A percentile compares a stretch with the other conserved stretches of the same genome.
Evolutionary conservation across 1,139 yeast species (phyloP).

Genomic region (Saccharomyces hybrid): DNA sequence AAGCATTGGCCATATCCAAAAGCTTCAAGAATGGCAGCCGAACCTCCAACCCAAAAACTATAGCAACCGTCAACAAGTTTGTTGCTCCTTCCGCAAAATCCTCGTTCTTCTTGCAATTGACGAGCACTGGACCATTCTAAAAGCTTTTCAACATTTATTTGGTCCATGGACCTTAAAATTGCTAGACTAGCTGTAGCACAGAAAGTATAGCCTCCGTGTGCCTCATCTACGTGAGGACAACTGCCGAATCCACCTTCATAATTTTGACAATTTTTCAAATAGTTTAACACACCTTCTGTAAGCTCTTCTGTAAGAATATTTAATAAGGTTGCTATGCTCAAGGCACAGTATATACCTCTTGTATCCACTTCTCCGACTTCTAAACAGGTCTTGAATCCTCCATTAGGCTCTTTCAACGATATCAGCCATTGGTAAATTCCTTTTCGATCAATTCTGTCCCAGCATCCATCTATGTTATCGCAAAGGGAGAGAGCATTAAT

Average conservation of each 20-base stretch:
- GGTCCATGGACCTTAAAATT: conserved; percentile 29
- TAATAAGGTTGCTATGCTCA: conserved; percentile 64
- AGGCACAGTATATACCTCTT: conserved; percentile 79
- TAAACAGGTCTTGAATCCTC: conserved; percentile 38
- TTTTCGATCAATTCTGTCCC: conserved; percentile 40
- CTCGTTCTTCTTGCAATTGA: conserved; percentile 71
- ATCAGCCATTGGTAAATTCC: conserved; percentile 58
- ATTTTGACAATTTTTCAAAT: conserved; percentile 72
- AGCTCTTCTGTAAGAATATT: conserved; percentile 58
- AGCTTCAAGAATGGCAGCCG: conserved; percentile 47
- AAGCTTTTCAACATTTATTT: conserved; percentile 38
- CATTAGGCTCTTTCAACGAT: conserved; percentile 54
- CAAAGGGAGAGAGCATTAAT: conserved; percentile 53
- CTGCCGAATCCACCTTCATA: conserved; percentile 96
- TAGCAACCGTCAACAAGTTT: conserved; percentile 96
- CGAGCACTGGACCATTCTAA: conserved; percentile 62
- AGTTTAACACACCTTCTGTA: conserved; percentile 44
- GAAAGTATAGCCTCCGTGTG: conserved; percentile 94
- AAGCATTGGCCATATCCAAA: conserved; percentile 34
- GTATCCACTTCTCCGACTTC: conserved; percentile 73
- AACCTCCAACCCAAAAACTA: conserved; percentile 90
- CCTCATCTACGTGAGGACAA: conserved; percentile 63
- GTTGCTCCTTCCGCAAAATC: conserved; percentile 82
- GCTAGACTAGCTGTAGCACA: conserved; percentile 75
- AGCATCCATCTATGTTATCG: conserved; percentile 38